phyloP scores from a whole-genome alignment of 345 rosid species.

The Eucalyptus virginea region DNA sequence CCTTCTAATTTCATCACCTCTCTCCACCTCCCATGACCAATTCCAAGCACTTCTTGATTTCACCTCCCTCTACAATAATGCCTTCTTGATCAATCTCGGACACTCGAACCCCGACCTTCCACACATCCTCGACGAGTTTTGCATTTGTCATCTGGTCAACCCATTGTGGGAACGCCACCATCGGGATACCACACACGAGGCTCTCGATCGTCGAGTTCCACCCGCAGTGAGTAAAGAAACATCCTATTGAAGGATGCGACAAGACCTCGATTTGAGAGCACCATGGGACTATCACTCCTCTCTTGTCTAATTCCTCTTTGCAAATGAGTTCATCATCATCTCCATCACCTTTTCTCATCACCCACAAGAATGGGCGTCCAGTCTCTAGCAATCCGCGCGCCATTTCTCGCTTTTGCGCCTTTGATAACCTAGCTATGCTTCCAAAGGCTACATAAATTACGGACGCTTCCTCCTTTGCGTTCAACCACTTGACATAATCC shows the following conservation, averaged over 20 bases:
- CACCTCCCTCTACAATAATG: slow-evolving; percentile 6
- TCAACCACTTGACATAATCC: background rate
- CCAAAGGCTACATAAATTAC: background rate
- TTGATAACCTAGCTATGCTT: background rate
- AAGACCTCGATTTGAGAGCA: background rate
- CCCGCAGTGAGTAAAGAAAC: background rate
- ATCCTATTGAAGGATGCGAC: background rate
- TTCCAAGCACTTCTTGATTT: slow-evolving; percentile 18
- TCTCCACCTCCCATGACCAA: slow-evolving; percentile 16
- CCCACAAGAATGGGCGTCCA: background rate
- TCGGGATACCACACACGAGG: slow-evolving; percentile 1
- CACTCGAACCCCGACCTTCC: slow-evolving; percentile 11
- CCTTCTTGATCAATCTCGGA: background rate
- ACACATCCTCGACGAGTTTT: slow-evolving; percentile 15
- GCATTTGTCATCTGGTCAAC: slow-evolving; percentile 16
- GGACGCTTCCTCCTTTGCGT: background rate
- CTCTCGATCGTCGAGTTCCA: background rate
- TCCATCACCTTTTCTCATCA: background rate
- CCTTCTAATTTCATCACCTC: slow-evolving; percentile 1
- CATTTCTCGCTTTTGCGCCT: background rate
- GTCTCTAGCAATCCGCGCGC: background rate
- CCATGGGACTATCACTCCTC: background rate
- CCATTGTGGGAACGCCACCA: slow-evolving; percentile 16
- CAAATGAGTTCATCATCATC: background rate
- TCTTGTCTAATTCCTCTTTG: background rate